These are phyloP conservation scores for Chlamydomonas reinhardtii DNA, from an alignment of 163 green algal species.

Conservation along the genomic window DNA sequence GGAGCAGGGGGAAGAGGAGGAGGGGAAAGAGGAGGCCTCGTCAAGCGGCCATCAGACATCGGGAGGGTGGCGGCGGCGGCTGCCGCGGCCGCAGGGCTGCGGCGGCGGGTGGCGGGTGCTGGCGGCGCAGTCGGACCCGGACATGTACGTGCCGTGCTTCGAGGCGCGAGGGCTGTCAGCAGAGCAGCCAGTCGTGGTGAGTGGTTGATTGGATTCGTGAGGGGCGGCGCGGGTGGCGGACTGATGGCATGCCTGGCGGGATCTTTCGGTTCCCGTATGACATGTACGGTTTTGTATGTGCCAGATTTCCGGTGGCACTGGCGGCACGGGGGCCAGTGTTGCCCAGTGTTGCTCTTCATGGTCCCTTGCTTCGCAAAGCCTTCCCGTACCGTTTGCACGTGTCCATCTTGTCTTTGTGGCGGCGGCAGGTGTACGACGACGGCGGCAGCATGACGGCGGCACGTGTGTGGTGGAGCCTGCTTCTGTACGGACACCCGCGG, in stretches of 20 bases:
- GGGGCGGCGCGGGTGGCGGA: too few species aligned
- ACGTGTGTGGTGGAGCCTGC: conserved; percentile 51
- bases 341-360: too few species aligned
- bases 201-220: neutral
- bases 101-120: neutral
- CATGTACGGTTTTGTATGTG: too few species aligned
- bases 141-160: conserved; percentile 20
- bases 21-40: neutral
- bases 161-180: conserved; percentile 8
- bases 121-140: conserved; percentile 4
- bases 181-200: conserved; percentile 32
- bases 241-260: too few species aligned
- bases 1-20: neutral
- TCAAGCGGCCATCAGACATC: neutral
- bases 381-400: too few species aligned
- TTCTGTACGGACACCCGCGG: conserved; percentile 36
- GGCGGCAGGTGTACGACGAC: conserved; percentile 35
- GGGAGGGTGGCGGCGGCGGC: neutral
- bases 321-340: too few species aligned
- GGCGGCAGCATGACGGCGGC: conserved; percentile 8
- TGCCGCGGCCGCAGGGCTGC: neutral
- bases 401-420: neutral
- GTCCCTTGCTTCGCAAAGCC: too few species aligned
- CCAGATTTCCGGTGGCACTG: too few species aligned
- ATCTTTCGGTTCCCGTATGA: too few species aligned